Percentiles rank a stretch among this genome's conserved stretches.
phyloP scores from a whole-genome alignment of 495 filamentous ascomycete species.

The Daldinia vernicosa region DNA sequence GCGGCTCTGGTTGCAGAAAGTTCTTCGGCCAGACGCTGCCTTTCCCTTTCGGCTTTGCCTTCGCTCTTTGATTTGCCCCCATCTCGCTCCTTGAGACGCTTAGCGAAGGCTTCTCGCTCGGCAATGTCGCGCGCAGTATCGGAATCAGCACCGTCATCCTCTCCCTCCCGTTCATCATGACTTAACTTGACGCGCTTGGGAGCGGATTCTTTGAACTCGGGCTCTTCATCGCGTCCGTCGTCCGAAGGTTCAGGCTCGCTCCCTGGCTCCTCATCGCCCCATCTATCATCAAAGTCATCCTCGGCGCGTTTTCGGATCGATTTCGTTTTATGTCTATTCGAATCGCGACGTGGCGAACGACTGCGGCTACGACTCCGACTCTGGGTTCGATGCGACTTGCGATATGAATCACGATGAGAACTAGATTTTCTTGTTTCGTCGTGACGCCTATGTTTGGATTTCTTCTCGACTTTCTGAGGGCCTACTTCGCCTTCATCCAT shows the following conservation, averaged over 20 bases:
- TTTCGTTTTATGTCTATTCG: slow-evolving; percentile 63
- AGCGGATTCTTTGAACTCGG: slow-evolving; percentile 66
- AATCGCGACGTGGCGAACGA: slow-evolving; percentile 52
- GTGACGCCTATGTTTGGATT: slow-evolving; percentile 58
- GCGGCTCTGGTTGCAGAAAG: slow-evolving; percentile 50
- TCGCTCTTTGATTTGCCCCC: slow-evolving; percentile 73
- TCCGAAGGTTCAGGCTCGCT: slow-evolving; percentile 59
- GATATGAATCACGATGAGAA: slow-evolving; percentile 37
- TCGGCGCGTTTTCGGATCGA: slow-evolving; percentile 49
- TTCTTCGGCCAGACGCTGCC: slow-evolving; percentile 50
- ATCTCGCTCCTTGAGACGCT: slow-evolving; percentile 70
- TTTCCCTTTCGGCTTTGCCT: slow-evolving; percentile 63
- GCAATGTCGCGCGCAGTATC: slow-evolving; percentile 70
- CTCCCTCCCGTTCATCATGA: slow-evolving; percentile 61
- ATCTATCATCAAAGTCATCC: slow-evolving; percentile 75
- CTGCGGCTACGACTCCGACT: slow-evolving; percentile 43
- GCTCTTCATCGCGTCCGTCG: slow-evolving; percentile 50
- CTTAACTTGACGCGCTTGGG: slow-evolving; percentile 58
- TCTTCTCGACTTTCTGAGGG: slow-evolving; percentile 61
- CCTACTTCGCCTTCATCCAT: slow-evolving; percentile 79
- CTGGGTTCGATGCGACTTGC: slow-evolving; percentile 31
- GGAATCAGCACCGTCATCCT: slow-evolving; percentile 61
- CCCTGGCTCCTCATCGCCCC: slow-evolving; percentile 79
- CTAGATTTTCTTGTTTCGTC: slow-evolving; percentile 36
- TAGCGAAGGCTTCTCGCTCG: slow-evolving; percentile 79